Base-by-base conservation (phyloP, 2,329 filamentous ascomycete genomes). In the Thielaviopsis punctulata region DNA sequence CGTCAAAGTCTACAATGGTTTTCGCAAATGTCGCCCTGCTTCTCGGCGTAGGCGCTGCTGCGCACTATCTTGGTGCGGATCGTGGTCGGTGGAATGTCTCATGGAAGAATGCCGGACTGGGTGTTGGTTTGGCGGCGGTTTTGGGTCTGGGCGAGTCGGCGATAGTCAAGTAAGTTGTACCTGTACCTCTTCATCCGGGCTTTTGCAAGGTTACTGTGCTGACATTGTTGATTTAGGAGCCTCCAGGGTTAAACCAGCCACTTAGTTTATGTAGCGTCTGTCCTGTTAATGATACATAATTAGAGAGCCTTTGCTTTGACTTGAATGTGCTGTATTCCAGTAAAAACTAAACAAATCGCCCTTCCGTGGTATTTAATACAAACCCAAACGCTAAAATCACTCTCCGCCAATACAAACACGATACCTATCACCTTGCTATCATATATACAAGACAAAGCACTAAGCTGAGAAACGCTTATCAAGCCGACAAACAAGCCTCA, bases 41-140 rank as follows among this genome's bases (percentile, higher is more conserved):
- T 53, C 64, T 72, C 15, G 71, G 73, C 18, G 53, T 76, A 0
- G 76, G 76, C 4, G 63, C 72, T 10, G 54, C 48, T 9, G 49
- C 52, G 33, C 45, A 52, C 19, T 51, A 51, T 43, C 46, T 56
- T 19, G 52, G 54, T 21, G 25, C 33, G 4, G 46, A 54, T 36
- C 44, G 33, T 18, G 44, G 49, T 6, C 45, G 47, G 15, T 47
- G 48, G 51, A 18, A 36, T 19, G 46, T 45, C 15, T 44, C 45
- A 23, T 53, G 54, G 51, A 47, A 39, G 19, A 51, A 45, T 45
- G 43, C 44, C 12, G 45, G 54, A 15, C 19, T 53, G 30, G 36
- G 52, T 15, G 27, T 48, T 46, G 45, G 52, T 25, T 22, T 52
- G 36, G 45, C 41, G 1, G 27, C 49, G 24, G 33, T 41, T 19